Conservation (phyloP, 2,329 filamentous ascomycete genomes). For the Dactylellina leptospora region DNA sequence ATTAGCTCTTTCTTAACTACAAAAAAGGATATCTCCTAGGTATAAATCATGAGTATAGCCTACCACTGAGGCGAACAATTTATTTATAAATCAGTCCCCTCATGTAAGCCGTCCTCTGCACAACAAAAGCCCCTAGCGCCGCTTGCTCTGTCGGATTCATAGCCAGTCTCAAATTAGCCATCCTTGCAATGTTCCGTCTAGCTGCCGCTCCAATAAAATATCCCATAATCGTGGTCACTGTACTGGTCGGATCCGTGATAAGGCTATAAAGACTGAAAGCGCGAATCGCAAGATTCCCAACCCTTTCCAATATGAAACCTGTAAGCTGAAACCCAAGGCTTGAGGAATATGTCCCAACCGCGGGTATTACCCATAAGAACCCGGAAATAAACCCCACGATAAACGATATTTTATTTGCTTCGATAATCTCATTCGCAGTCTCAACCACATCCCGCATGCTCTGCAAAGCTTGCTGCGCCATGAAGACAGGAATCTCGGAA, state of each 20-base stretch:
- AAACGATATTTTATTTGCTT: neutral
- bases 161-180: neutral
- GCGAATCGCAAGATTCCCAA: neutral
- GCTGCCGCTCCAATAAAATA: conserved; percentile 1
- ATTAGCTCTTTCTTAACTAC: neutral
- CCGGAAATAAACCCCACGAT: conserved; percentile 15
- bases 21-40: neutral
- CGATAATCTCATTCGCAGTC: neutral
- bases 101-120: neutral
- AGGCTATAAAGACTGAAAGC: conserved; percentile 10
- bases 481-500: conserved; percentile 20
- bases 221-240: neutral
- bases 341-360: neutral
- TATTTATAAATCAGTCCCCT: neutral
- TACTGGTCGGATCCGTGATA: conserved; percentile 11
- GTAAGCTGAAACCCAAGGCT: neutral
- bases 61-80: neutral
- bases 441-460: conserved; percentile 10
- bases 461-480: conserved; percentile 6
- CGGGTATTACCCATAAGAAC: conserved; percentile 7
- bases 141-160: neutral
- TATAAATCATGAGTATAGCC: neutral
- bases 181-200: neutral
- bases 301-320: neutral
- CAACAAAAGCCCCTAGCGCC: neutral